A percentile compares a stretch with the other conserved stretches of the same genome.
phyloP scores from a whole-genome alignment of 176 grass and related monocot genomes.

The Oryza meyeriana region DNA sequence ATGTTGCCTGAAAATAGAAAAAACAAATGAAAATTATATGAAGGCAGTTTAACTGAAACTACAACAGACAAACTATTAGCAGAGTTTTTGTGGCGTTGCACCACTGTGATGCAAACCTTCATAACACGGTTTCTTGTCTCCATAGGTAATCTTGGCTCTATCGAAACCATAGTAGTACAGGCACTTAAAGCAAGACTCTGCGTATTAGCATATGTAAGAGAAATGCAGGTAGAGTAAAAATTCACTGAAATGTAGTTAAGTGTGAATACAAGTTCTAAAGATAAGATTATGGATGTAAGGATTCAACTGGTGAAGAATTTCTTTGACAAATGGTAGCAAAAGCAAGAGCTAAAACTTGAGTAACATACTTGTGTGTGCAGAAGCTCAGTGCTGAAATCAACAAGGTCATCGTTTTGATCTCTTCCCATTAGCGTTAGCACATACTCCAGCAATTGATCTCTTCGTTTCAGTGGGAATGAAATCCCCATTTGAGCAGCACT shows the following conservation, averaged over 20 bases:
- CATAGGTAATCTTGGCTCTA: constrained; percentile 94
- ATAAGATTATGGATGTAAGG: background rate
- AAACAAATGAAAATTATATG: constrained; percentile 26
- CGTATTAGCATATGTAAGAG: constrained; percentile 49
- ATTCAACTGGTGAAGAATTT: constrained; percentile 11
- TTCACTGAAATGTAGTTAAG: background rate
- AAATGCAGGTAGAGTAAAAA: constrained; percentile 17
- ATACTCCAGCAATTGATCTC: constrained; percentile 91
- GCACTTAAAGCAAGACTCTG: constrained; percentile 94
- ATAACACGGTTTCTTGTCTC: constrained; percentile 97
- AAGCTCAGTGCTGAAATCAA: constrained; percentile 87
- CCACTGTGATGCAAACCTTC: constrained; percentile 61
- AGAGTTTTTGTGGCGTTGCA: constrained; percentile 11
- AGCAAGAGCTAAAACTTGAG: constrained; percentile 19
- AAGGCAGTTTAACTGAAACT: constrained; percentile 12
- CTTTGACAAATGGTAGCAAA: background rate
- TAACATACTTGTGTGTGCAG: constrained; percentile 75
- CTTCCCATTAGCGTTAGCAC: constrained; percentile 98
- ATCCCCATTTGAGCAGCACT: constrained; percentile 89
- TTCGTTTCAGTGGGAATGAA: constrained; percentile 91
- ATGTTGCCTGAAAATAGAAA: constrained; percentile 72
- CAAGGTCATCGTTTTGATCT: constrained; percentile 83
- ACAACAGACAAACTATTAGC: constrained; percentile 11
- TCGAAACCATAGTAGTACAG: constrained; percentile 90
- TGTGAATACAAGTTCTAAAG: background rate